phyloP scores from a whole-genome alignment of 2,329 filamentous ascomycete species.

The Cladosporium sp. region DNA sequence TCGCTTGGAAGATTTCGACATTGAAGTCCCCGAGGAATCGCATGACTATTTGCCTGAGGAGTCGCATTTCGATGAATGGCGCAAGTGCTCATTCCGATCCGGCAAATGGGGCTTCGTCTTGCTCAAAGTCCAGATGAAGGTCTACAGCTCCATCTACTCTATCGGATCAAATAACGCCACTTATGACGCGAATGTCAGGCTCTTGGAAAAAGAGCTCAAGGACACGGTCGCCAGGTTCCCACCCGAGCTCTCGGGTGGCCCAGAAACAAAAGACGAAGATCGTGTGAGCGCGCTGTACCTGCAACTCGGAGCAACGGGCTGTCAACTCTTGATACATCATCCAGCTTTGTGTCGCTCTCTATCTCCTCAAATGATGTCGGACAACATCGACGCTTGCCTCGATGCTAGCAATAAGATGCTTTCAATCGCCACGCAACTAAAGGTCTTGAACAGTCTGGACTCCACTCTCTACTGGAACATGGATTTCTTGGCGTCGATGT shows the following conservation, averaged over 20 bases:
- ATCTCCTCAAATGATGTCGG: constrained; percentile 58
- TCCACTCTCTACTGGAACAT: constrained; percentile 75
- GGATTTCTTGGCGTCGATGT: constrained; percentile 68
- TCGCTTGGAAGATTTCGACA: constrained; percentile 69
- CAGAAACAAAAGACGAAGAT: constrained; percentile 42
- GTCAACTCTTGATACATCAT: constrained; percentile 50
- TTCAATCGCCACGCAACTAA: constrained; percentile 54
- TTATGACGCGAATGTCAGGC: constrained; percentile 61
- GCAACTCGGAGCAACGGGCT: constrained; percentile 46
- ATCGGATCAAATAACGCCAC: constrained; percentile 53
- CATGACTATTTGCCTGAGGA: constrained; percentile 68
- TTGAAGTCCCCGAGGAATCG: constrained; percentile 68
- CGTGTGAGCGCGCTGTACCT: constrained; percentile 48
- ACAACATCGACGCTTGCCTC: constrained; percentile 56
- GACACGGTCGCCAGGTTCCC: constrained; percentile 64
- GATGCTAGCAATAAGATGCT: constrained; percentile 63
- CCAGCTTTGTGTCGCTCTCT: constrained; percentile 47
- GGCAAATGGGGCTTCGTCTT: constrained; percentile 64
- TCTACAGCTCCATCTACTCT: constrained; percentile 74
- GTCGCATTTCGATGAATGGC: constrained; percentile 38
- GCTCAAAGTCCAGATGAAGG: constrained; percentile 63
- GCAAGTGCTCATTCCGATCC: constrained; percentile 63
- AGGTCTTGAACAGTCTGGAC: constrained; percentile 64
- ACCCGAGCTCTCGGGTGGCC: constrained; percentile 51
- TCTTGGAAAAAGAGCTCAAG: constrained; percentile 61